phyloP scores from a whole-genome alignment of 352 stramenopile genomes.

The Phytophthora rubi region DNA sequence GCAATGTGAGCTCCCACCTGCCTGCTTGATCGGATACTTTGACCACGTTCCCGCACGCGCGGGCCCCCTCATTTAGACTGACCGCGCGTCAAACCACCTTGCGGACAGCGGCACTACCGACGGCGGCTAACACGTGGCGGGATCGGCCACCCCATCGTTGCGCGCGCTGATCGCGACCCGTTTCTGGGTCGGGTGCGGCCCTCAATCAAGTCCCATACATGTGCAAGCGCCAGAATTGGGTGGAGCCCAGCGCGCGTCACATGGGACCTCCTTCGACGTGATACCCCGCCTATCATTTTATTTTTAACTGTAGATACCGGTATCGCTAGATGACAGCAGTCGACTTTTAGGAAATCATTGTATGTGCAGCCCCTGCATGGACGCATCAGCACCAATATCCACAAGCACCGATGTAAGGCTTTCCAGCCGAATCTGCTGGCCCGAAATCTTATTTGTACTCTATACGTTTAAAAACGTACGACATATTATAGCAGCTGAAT shows the following conservation, averaged over 20 bases:
- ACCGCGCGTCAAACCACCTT: neutral
- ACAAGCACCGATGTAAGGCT: too few relatives aligned
- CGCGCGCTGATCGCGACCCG: constrained; percentile 19
- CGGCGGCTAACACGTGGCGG: constrained; percentile 7
- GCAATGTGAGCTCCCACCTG: too few relatives aligned
- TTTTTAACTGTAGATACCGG: neutral
- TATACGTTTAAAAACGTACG: too few relatives aligned
- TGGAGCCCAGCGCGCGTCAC: constrained; percentile 17
- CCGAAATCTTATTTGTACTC: too few relatives aligned
- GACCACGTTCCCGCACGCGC: neutral
- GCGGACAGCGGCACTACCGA: neutral
- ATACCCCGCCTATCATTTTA: neutral
- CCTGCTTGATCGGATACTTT: neutral
- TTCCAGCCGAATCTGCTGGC: too few relatives aligned
- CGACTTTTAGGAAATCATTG: too few relatives aligned
- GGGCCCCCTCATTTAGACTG: constrained; percentile 2
- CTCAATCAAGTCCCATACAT: constrained; percentile 16
- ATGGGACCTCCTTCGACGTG: neutral
- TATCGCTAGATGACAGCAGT: too few relatives aligned
- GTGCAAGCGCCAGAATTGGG: constrained; percentile 18
- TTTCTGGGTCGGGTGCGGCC: constrained; percentile 11
- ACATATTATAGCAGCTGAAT: too few relatives aligned
- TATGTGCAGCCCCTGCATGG: too few relatives aligned
- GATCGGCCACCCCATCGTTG: constrained; percentile 21
- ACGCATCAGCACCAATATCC: too few relatives aligned